Conservation (phyloP, 768 basidiomycete species). For the Hygrophorus russula region DNA sequence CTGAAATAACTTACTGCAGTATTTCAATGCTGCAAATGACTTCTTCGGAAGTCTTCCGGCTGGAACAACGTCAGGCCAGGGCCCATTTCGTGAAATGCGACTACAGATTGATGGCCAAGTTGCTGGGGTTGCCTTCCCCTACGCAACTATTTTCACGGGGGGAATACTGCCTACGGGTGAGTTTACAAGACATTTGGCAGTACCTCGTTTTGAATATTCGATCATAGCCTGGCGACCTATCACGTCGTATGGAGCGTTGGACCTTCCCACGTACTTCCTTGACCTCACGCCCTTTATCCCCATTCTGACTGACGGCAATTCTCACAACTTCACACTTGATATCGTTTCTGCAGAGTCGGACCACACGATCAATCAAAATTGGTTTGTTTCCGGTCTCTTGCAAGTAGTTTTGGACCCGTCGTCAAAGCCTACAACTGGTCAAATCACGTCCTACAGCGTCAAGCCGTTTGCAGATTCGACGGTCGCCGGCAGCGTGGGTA, state of each 20-base stretch:
- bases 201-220: neutral
- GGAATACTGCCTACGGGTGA: constrained; percentile 63
- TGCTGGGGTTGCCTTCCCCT: constrained; percentile 38
- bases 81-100: constrained; percentile 39
- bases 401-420: constrained; percentile 63
- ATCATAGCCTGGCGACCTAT: constrained; percentile 39
- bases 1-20: constrained; percentile 26
- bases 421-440: constrained; percentile 50
- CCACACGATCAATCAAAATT: constrained; percentile 60
- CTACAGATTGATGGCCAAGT: constrained; percentile 34
- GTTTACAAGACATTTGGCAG: constrained; percentile 24
- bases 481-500: constrained; percentile 29
- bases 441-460: constrained; percentile 47
- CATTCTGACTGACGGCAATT: constrained; percentile 50
- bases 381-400: constrained; percentile 65
- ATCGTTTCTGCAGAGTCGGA: constrained; percentile 58
- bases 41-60: constrained; percentile 45
- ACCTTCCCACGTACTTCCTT: constrained; percentile 67
- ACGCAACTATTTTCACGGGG: constrained; percentile 63
- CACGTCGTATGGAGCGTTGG: constrained; percentile 64
- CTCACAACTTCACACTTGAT: constrained; percentile 64
- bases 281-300: constrained; percentile 75
- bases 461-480: constrained; percentile 44
- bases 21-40: constrained; percentile 53
- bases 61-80: constrained; percentile 29